Conservation (phyloP, 129 eudicot genomes). For the Flaveria brownii region DNA sequence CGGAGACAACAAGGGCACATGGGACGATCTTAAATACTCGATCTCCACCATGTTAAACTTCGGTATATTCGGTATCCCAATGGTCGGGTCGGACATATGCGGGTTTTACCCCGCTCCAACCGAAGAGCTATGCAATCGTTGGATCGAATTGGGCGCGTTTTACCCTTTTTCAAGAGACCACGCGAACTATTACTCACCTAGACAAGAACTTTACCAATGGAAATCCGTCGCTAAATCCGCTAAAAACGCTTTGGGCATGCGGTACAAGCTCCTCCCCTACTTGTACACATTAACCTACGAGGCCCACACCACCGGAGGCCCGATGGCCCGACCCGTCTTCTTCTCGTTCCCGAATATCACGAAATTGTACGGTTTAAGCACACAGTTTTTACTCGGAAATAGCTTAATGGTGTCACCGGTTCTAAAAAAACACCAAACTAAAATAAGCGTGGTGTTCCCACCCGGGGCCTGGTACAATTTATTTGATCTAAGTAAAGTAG, state of each 20-base stretch:
- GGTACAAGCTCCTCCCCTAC: slow-evolving; percentile 83
- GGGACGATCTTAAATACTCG: slow-evolving; percentile 78
- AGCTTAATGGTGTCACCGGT: slow-evolving; percentile 94
- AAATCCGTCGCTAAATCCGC: slow-evolving; percentile 78
- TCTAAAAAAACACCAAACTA: slow-evolving; percentile 67
- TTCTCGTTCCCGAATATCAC: slow-evolving; percentile 67
- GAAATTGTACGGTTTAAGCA: slow-evolving; percentile 60
- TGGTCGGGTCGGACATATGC: slow-evolving; percentile 98
- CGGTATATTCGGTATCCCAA: slow-evolving; percentile 93
- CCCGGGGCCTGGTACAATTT: slow-evolving; percentile 87
- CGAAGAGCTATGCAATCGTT: slow-evolving; percentile 94
- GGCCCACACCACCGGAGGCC: slow-evolving; percentile 78
- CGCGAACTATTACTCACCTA: slow-evolving; percentile 76
- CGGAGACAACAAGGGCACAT: slow-evolving; percentile 91
- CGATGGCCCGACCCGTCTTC: slow-evolving; percentile 90
- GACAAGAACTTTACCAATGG: slow-evolving; percentile 97
- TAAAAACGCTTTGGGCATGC: slow-evolving; percentile 84
- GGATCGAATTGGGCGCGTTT: slow-evolving; percentile 95
- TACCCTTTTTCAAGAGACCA: slow-evolving; percentile 95
- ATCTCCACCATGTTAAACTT: slow-evolving; percentile 88
- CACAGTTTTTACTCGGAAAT: slow-evolving; percentile 80
- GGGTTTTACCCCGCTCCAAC: slow-evolving; percentile 86
- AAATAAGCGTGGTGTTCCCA: slow-evolving; percentile 66
- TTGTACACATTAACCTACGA: slow-evolving; percentile 79
- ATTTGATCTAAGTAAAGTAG: slow-evolving; percentile 62